These are phyloP conservation scores for Entrophospora sp. DNA, from an alignment of 192 early-diverging fungal species.

Conservation along the genomic window DNA sequence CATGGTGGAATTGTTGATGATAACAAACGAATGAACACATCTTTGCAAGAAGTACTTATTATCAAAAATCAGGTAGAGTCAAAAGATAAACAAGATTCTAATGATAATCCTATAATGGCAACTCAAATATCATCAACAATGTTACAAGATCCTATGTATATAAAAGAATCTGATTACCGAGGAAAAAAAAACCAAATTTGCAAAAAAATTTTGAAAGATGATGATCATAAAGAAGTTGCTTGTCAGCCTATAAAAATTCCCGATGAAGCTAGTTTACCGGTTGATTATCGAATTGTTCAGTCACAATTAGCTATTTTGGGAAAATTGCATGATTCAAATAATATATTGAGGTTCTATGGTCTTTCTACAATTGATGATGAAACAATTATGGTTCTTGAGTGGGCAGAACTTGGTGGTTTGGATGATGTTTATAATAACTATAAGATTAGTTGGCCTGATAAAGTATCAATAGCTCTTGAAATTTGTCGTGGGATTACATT, in stretches of 20 bases:
- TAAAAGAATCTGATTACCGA: not conserved
- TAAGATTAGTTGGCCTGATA: not conserved
- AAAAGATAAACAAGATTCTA: not conserved
- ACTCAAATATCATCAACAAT: no score
- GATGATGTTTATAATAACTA: not conserved
- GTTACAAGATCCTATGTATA: no score
- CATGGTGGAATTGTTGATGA: not conserved
- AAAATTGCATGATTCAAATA: not conserved
- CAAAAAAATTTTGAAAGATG: not conserved
- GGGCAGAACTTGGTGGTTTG: conserved; percentile 7
- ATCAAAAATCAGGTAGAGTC: not conserved
- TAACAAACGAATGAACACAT: not conserved
- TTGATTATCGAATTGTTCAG: not conserved
- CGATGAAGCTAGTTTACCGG: not conserved
- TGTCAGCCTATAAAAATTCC: not conserved
- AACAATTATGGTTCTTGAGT: conserved; percentile 5
- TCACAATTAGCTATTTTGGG: not conserved
- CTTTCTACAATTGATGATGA: not conserved
- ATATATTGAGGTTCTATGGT: conserved; percentile 9
- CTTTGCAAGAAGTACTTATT: not conserved
- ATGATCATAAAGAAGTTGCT: not conserved
- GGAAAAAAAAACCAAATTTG: not conserved
- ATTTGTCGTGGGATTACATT: conserved; percentile 16
- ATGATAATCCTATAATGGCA: no score
- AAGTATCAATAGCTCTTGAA: not conserved